Evolutionary conservation across 495 filamentous ascomycete species (phyloP).

Genomic region (Talaromyces proteolyticus): DNA sequence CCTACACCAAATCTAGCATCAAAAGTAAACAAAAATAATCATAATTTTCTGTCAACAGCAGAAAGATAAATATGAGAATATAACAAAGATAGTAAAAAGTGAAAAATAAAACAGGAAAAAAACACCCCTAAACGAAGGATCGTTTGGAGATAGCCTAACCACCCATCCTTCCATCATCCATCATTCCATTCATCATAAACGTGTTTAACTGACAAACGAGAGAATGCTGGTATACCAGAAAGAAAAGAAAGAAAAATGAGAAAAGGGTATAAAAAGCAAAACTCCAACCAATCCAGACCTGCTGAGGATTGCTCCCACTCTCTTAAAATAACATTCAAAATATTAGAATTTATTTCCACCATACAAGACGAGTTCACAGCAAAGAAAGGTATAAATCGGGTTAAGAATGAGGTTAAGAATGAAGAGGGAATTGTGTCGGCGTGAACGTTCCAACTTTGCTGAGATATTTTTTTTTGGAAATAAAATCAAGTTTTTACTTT

Average conservation of each 20-base stretch:
- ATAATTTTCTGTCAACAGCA: too few relatives aligned
- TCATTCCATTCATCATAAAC: too few relatives aligned
- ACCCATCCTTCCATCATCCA: too few relatives aligned
- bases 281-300: constrained; percentile 4
- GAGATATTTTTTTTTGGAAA: background rate
- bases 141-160: constrained; percentile 1
- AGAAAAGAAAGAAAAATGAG: background rate
- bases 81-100: background rate
- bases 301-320: background rate
- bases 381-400: background rate
- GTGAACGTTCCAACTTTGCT: too few relatives aligned
- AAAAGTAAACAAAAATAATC: too few relatives aligned
- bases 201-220: too few relatives aligned
- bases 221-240: background rate
- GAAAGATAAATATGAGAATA: constrained; percentile 5
- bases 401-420: too few relatives aligned
- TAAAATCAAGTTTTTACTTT: constrained; percentile 39
- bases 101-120: constrained; percentile 6
- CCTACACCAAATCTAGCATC: background rate
- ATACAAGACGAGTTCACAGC: background rate
- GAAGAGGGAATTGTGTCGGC: too few relatives aligned
- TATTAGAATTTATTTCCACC: background rate
- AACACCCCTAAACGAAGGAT: constrained; percentile 4
- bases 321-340: background rate
- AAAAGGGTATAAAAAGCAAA: constrained; percentile 5